Conservation (phyloP, 306 rosid species). For the Fagus sylvatica region DNA sequence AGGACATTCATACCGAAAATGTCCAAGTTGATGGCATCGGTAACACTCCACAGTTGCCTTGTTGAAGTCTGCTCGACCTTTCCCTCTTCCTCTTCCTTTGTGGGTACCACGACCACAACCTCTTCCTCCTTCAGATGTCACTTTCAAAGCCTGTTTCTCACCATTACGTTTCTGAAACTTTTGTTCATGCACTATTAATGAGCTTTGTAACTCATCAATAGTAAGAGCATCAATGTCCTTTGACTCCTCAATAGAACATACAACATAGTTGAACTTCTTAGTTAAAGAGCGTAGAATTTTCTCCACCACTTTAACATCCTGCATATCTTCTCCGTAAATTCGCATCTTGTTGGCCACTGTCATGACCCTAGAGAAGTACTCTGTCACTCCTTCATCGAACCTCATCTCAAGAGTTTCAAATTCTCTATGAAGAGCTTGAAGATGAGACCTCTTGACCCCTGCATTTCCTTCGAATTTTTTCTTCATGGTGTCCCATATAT, state of each 20-base stretch:
- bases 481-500: constrained; percentile 14
- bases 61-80: background rate
- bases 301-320: constrained; percentile 2
- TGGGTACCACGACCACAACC: constrained; percentile 9
- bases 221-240: background rate
- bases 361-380: constrained; percentile 19
- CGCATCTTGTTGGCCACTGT: constrained; percentile 15
- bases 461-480: constrained; percentile 5
- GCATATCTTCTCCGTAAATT: constrained; percentile 11
- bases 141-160: constrained; percentile 4
- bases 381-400: background rate
- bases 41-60: constrained; percentile 20
- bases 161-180: background rate
- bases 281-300: background rate
- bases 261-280: background rate
- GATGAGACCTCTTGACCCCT: constrained; percentile 5
- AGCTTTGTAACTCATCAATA: constrained; percentile 4
- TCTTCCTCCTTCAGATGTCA: constrained; percentile 1
- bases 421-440: background rate
- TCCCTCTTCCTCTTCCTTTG: constrained; percentile 17
- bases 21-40: constrained; percentile 23
- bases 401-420: constrained; percentile 21
- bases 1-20: constrained; percentile 18
- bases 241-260: background rate
- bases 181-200: background rate